Base-by-base conservation (phyloP, 768 basidiomycete species). In the Phallus indusiatus region DNA sequence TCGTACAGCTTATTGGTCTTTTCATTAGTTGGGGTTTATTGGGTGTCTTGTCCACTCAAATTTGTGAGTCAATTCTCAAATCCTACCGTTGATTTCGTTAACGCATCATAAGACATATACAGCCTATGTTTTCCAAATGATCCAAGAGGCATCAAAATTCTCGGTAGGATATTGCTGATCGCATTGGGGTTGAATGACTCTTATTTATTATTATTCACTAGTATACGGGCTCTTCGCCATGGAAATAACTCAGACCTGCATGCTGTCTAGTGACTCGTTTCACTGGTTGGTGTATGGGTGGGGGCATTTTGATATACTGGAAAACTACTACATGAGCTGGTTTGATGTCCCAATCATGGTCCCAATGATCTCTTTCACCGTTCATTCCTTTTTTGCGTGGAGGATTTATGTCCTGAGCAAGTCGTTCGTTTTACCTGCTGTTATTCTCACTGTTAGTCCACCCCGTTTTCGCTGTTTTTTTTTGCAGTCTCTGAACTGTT, bases 271-370 rank as follows among this genome's bases (percentile, higher is more conserved):
- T 50, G 49, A 50, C n/a, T 50, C 49, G 18, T 50, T 50, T 28
- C 49, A 50, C n/a, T 50, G 49, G 49, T 28, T 50, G 24, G 24
- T 50, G 12, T 7, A 50, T 28, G 49, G 49, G 7, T 50, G 49
- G 49, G 49, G 49, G 7, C 49, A 28, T n/a, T 50, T 50, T 7
- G 49, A 50, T n/a, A 28, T 50, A 8, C n/a, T 50, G 24, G 49
- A 50, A 50, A 50, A 50, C 18, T 50, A 50, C 49, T 50, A 50
- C 49, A 50, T 50, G 49, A 50, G 49, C n/a, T 50, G 49, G 49
- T 50, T 50, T n/a, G 49, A 50, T 50, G 49, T 50, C 8, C 49
- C 49, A 8, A 50, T 50, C 49, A 50, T 50, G 49, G 49, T 50
- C 12, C 9, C 9, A n/a, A 20, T 50, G 18, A 50, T 50, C 8